Evolutionary conservation across 345 rosid species (phyloP).

Genomic region (Odontarrhena argentea): DNA sequence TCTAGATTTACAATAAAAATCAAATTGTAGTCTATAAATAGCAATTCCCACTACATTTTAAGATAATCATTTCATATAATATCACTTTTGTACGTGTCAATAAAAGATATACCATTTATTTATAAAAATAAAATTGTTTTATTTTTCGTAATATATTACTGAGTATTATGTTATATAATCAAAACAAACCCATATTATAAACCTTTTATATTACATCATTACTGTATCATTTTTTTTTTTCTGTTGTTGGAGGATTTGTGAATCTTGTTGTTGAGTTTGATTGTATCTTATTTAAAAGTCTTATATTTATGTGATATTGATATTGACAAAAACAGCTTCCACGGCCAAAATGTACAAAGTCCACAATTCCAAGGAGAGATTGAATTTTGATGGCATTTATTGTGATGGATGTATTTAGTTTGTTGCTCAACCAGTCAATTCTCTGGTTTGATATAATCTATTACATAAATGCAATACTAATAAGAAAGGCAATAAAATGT

Average conservation of each 20-base stretch:
- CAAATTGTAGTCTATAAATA: too few relatives aligned
- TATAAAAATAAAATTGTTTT: too few relatives aligned
- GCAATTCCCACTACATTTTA: too few relatives aligned
- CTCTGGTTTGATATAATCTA: slow-evolving; percentile 30
- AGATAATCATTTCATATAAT: too few relatives aligned
- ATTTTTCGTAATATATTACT: too few relatives aligned
- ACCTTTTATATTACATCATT: too few relatives aligned
- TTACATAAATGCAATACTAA: background rate
- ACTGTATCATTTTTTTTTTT: too few relatives aligned
- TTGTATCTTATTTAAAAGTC: background rate
- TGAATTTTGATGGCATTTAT: slow-evolving; percentile 28
- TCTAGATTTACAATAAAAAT: too few relatives aligned
- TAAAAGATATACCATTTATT: too few relatives aligned
- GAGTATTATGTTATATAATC: too few relatives aligned
- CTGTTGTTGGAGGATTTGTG: background rate
- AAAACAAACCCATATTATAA: too few relatives aligned
- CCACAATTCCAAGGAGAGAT: slow-evolving; percentile 20
- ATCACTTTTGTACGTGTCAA: too few relatives aligned
- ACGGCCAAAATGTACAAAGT: slow-evolving; percentile 18
- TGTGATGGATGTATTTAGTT: slow-evolving; percentile 31
- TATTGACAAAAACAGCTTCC: slow-evolving; percentile 7
- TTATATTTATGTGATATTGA: background rate
- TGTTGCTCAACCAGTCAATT: slow-evolving; percentile 31
- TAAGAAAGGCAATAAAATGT: slow-evolving; percentile 17
- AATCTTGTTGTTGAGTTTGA: background rate